A percentile compares a stretch with the other conserved stretches of the same genome.
These are phyloP conservation scores for Saccharomyces uvarum DNA, from an alignment of 1,139 yeast genomes.

Conservation along the genomic window DNA sequence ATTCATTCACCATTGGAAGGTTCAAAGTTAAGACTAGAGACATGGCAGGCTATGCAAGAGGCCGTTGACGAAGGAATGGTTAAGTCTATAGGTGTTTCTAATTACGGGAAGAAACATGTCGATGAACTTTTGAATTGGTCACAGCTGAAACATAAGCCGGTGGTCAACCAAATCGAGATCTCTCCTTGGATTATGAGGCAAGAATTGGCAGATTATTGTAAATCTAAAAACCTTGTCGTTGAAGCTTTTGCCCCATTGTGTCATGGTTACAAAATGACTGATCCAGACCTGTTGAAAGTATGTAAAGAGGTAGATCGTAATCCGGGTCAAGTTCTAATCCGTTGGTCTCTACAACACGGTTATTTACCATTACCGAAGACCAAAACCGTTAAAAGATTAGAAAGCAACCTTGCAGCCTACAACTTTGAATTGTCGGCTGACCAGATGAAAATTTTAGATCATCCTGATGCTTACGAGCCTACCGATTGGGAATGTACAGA, in stretches of 20 bases:
- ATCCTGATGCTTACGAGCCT: slow-evolving; percentile 53
- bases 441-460: slow-evolving; percentile 42
- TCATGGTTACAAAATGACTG: slow-evolving; percentile 47
- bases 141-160: slow-evolving; percentile 47
- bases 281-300: slow-evolving; percentile 39
- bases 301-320: slow-evolving; percentile 34
- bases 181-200: slow-evolving; percentile 72
- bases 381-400: slow-evolving; percentile 43
- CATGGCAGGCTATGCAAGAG: slow-evolving; percentile 58
- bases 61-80: slow-evolving; percentile 51
- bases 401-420: slow-evolving; percentile 40
- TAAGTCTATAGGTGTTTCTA: slow-evolving; percentile 60
- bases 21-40: slow-evolving; percentile 41
- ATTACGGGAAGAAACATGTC: slow-evolving; percentile 56
- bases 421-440: slow-evolving; percentile 43
- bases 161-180: slow-evolving; percentile 61
- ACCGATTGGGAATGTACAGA: slow-evolving; percentile 66
- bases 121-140: slow-evolving; percentile 51
- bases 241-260: slow-evolving; percentile 73
- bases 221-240: slow-evolving; percentile 42
- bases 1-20: slow-evolving; percentile 61
- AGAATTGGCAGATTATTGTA: slow-evolving; percentile 52
- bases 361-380: slow-evolving; percentile 70
- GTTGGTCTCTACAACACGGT: slow-evolving; percentile 54
- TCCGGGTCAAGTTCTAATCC: slow-evolving; percentile 39